Percentiles rank a stretch among this genome's conserved stretches.
Conservation (phyloP, 805 yeast genomes). For the Saccharomyces cerevisiae region DNA sequence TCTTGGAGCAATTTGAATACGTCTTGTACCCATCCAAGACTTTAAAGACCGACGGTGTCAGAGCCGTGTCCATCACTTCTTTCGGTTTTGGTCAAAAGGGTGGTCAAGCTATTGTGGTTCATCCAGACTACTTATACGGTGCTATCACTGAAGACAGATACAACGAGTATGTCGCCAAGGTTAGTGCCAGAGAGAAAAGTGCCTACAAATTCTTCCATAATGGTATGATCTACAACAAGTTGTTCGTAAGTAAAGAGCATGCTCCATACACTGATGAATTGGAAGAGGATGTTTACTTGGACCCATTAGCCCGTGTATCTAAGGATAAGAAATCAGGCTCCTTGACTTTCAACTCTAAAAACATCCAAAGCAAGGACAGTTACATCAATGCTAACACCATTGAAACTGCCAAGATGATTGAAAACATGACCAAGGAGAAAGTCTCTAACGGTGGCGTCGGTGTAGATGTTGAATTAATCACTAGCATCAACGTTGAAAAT, state of each 20-base stretch:
- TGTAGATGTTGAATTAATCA: constrained; percentile 89
- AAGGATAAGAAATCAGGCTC: constrained; percentile 32
- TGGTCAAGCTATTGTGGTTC: constrained; percentile 86
- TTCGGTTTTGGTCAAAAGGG: constrained; percentile 99
- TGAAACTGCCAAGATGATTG: constrained; percentile 58
- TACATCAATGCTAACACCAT: constrained; percentile 36
- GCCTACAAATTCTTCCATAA: constrained; percentile 94
- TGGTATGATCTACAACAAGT: constrained; percentile 81
- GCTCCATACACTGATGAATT: constrained; percentile 87
- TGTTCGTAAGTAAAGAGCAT: constrained; percentile 87
- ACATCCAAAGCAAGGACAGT: constrained; percentile 38
- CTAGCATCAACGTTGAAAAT: constrained; percentile 75
- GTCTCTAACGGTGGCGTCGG: constrained; percentile 51
- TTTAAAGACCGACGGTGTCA: constrained; percentile 90
- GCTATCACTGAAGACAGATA: constrained; percentile 66
- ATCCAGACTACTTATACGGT: constrained; percentile 89
- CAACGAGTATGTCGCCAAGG: constrained; percentile 62
- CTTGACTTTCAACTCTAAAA: constrained; percentile 41
- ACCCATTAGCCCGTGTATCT: constrained; percentile 69
- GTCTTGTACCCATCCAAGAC: constrained; percentile 91
- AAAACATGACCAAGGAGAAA: constrained; percentile 41
- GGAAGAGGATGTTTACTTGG: constrained; percentile 87
- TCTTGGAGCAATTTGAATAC: constrained; percentile 74
- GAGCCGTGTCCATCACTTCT: constrained; percentile 94
- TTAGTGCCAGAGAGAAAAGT: constrained; percentile 70